Percentiles rank a stretch among this genome's conserved stretches.
phyloP scores from a whole-genome alignment of 345 rosid species.

The Turritis glabra region DNA sequence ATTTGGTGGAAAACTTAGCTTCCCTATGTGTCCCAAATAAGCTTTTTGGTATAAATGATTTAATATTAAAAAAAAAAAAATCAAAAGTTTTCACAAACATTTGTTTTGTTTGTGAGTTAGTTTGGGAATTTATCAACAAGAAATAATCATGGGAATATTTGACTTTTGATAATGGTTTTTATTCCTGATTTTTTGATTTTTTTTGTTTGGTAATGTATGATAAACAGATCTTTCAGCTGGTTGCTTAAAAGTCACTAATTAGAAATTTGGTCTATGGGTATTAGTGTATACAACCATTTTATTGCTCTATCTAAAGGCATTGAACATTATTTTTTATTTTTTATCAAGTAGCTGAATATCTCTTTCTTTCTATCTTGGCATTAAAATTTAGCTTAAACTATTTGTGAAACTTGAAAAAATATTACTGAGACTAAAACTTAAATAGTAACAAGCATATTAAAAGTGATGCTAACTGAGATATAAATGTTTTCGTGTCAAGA shows the following conservation, averaged over 20 bases:
- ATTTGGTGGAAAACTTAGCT: conserved; percentile 30
- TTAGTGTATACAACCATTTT: neutral
- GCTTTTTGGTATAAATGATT: conserved; percentile 1
- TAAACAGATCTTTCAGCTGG: neutral
- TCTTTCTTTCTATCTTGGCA: neutral
- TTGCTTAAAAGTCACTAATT: neutral
- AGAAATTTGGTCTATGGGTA: neutral
- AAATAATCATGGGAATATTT: conserved; percentile 11
- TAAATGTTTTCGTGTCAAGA: neutral
- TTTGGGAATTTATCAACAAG: conserved; percentile 14
- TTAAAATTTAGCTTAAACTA: neutral
- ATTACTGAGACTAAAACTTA: neutral
- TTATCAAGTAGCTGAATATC: neutral
- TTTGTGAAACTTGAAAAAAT: neutral
- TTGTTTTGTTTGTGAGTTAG: conserved; percentile 31
- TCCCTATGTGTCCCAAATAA: conserved; percentile 34
- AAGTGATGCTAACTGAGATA: neutral
- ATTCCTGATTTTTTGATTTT: neutral
- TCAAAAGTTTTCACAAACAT: conserved; percentile 31
- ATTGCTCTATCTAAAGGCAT: neutral
- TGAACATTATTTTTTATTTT: too few species aligned
- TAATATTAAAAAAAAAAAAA: neutral
- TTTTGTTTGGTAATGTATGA: neutral
- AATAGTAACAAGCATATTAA: neutral
- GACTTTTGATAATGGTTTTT: conserved; percentile 9